Conservation (phyloP, 352 stramenopile species). For the Phytophthora citrophthora region DNA sequence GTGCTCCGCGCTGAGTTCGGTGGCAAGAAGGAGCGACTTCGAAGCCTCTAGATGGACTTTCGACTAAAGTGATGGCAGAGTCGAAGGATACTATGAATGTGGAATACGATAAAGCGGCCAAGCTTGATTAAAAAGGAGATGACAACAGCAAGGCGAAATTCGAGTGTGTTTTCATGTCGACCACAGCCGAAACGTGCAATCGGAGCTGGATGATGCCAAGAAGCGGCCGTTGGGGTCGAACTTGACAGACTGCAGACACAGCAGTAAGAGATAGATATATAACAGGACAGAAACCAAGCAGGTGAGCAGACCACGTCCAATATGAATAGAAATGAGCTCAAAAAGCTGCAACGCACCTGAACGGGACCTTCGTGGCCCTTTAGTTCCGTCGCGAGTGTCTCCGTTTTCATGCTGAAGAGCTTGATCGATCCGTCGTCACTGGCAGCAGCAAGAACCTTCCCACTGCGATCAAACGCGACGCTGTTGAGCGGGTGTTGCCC, state of each 20-base stretch:
- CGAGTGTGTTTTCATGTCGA: constrained; percentile 44
- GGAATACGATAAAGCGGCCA: constrained; percentile 17
- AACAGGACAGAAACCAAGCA: constrained; percentile 20
- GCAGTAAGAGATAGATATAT: constrained; percentile 31
- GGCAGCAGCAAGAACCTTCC: constrained; percentile 80
- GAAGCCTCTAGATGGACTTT: constrained; percentile 57
- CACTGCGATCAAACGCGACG: constrained; percentile 91
- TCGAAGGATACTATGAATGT: constrained; percentile 15
- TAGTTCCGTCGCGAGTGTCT: constrained; percentile 75
- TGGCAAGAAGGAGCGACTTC: constrained; percentile 81
- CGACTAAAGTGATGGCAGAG: constrained; percentile 4
- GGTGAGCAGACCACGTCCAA: constrained; percentile 15
- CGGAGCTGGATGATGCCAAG: constrained; percentile 91
- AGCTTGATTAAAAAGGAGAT: constrained; percentile 26
- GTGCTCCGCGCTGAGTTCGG: constrained; percentile 73
- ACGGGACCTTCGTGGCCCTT: constrained; percentile 93
- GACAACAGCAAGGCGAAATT: constrained; percentile 13
- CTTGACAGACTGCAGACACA: constrained; percentile 74
- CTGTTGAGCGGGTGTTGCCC: constrained; percentile 92
- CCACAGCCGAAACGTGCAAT: constrained; percentile 95
- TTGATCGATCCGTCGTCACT: constrained; percentile 93
- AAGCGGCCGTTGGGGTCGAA: constrained; percentile 91
- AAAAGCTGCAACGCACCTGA: constrained; percentile 70
- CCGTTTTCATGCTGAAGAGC: constrained; percentile 84
- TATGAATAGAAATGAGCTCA: constrained; percentile 36